A percentile compares a stretch with the other conserved stretches of the same genome.
Conservation (phyloP, 116 monocot species). For the Phalaenopsis hybrid region DNA sequence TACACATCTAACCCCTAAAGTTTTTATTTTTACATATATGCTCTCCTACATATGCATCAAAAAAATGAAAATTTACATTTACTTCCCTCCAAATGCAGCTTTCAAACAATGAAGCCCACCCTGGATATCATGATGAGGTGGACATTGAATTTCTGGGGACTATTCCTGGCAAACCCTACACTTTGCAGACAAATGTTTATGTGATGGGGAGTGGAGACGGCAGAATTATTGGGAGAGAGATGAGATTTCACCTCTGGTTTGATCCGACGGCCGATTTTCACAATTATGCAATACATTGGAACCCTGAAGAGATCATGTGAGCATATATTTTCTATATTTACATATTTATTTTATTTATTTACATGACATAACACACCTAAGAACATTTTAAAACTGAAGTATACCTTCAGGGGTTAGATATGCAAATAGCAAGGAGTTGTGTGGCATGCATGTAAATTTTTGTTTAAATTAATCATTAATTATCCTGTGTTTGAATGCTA, state of each 20-base stretch:
- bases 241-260: slow-evolving; percentile 65
- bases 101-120: slow-evolving; percentile 73
- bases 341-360: not conserved
- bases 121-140: slow-evolving; percentile 87
- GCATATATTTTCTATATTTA: not conserved
- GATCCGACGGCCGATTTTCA: slow-evolving; percentile 32
- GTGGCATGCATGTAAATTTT: no score
- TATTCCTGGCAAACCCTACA: slow-evolving; percentile 63
- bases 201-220: slow-evolving; percentile 36
- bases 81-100: slow-evolving; percentile 23
- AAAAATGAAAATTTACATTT: not conserved
- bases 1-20: no score
- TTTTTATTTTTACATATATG: no score
- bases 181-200: slow-evolving; percentile 84
- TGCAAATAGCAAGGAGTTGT: no score
- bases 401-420: no score
- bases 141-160: slow-evolving; percentile 93
- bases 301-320: slow-evolving; percentile 21
- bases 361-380: no score
- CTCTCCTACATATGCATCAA: no score
- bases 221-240: slow-evolving; percentile 49
- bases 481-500: not conserved
- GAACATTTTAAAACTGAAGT: no score
- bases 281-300: slow-evolving; percentile 29
- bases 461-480: not conserved